These are phyloP conservation scores for Russula foetens DNA, from an alignment of 768 basidiomycete genomes.

Conservation along the genomic window DNA sequence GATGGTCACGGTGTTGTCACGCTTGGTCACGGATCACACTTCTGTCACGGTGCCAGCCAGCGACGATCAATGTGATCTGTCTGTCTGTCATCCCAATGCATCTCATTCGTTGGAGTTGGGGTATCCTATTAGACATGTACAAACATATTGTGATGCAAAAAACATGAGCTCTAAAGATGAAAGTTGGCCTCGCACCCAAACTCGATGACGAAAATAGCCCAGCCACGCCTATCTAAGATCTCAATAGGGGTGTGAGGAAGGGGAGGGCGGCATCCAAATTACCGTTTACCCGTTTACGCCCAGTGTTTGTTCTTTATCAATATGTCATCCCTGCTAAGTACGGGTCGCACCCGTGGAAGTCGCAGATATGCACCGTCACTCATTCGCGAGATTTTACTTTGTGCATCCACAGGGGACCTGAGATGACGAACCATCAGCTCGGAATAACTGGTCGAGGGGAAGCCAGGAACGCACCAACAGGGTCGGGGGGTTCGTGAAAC, in stretches of 20 bases:
- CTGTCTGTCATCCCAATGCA: no score
- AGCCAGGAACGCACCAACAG: conserved; percentile 33
- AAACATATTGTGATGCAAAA: not conserved
- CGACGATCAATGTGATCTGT: no score
- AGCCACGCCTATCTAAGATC: no score
- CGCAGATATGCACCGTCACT: not conserved
- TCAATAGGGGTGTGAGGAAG: no score
- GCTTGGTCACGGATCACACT: no score
- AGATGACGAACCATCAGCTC: not conserved
- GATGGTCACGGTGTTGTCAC: no score
- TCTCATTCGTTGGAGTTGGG: no score
- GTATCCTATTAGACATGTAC: not conserved
- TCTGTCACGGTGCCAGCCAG: no score
- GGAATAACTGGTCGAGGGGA: not conserved
- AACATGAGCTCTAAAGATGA: not conserved
- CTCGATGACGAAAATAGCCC: no score
- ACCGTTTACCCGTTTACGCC: not conserved
- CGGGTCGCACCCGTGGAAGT: not conserved
- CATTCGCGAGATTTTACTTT: conserved; percentile 15
- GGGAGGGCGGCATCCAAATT: not conserved
- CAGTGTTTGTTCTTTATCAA: no score
- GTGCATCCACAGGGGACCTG: conserved; percentile 28
- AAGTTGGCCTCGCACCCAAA: not conserved
- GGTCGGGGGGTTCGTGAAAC: conserved; percentile 39
- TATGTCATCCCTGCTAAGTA: not conserved